phyloP scores from a whole-genome alignment of 1,284 basidiomycete species.

The Cryptococcus jaspeensis region DNA sequence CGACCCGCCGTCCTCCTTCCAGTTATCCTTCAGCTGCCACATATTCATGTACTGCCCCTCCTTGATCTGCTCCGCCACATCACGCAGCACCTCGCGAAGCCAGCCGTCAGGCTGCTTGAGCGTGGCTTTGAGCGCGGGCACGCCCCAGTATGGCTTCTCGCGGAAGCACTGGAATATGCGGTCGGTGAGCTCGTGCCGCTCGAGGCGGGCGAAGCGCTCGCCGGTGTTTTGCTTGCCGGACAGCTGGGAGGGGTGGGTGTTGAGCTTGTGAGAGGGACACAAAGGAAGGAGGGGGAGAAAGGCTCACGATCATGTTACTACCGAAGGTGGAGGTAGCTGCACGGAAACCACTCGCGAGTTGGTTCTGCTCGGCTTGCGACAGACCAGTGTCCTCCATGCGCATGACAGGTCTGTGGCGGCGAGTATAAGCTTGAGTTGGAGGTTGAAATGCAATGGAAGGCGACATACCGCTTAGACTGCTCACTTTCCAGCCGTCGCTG shows the following conservation, averaged over 20 bases:
- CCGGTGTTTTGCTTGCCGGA: slow-evolving; percentile 46
- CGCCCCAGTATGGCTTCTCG: slow-evolving; percentile 76
- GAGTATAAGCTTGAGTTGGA: background rate
- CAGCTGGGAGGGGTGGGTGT: slow-evolving; percentile 1
- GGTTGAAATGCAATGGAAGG: background rate
- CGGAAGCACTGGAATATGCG: slow-evolving; percentile 77
- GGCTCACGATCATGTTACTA: slow-evolving; percentile 37
- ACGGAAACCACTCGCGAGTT: slow-evolving; percentile 38
- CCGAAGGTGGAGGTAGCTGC: slow-evolving; percentile 38
- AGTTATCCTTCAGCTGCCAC: slow-evolving; percentile 45
- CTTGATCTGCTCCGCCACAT: slow-evolving; percentile 77
- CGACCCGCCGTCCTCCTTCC: slow-evolving; percentile 17
- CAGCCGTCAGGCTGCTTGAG: slow-evolving; percentile 90
- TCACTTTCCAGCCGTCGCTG: slow-evolving; percentile 50
- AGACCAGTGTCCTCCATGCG: slow-evolving; percentile 47
- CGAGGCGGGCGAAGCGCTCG: slow-evolving; percentile 86
- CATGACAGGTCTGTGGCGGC: slow-evolving; percentile 41
- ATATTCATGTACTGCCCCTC: slow-evolving; percentile 62
- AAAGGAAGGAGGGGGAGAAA: background rate
- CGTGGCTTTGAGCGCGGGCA: slow-evolving; percentile 73
- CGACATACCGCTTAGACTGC: slow-evolving; percentile 47
- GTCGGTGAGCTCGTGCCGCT: slow-evolving; percentile 84
- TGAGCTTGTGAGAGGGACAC: background rate
- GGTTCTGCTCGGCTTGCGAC: slow-evolving; percentile 42
- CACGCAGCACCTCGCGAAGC: slow-evolving; percentile 78